A percentile compares a stretch with the other conserved stretches of the same genome.
phyloP scores from a whole-genome alignment of 1,139 yeast species.

The Citeromyces hawaiiensis region DNA sequence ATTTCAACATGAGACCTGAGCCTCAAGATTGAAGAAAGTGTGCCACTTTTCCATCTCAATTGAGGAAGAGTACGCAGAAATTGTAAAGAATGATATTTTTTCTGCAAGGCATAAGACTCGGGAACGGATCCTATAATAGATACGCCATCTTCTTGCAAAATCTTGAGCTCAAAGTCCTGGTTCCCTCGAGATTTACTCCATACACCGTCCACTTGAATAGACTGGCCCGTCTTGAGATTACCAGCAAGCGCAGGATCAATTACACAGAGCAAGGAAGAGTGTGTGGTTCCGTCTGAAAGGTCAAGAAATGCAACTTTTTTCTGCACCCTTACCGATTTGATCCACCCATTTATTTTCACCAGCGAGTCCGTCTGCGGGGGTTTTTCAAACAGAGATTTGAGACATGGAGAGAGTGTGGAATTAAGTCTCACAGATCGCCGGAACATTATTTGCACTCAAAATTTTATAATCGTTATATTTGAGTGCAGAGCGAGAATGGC shows the following conservation, averaged over 20 bases:
- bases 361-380: slow-evolving; percentile 13
- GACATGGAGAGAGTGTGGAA: background rate
- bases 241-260: slow-evolving; percentile 20
- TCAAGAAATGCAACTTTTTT: slow-evolving; percentile 76
- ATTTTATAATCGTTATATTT: too few species aligned
- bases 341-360: slow-evolving; percentile 48
- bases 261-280: slow-evolving; percentile 45
- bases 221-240: slow-evolving; percentile 26
- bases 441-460: background rate
- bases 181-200: slow-evolving; percentile 30
- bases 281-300: slow-evolving; percentile 61
- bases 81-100: slow-evolving; percentile 55
- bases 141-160: slow-evolving; percentile 19
- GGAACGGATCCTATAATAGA: slow-evolving; percentile 39
- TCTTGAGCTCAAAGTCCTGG: slow-evolving; percentile 33
- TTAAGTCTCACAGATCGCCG: background rate
- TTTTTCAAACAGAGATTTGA: background rate
- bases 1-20: slow-evolving; percentile 58
- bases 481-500: too few species aligned
- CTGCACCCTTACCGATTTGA: slow-evolving; percentile 55
- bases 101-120: slow-evolving; percentile 68
- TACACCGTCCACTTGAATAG: slow-evolving; percentile 27
- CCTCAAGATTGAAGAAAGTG: slow-evolving; percentile 53
- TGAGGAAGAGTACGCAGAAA: slow-evolving; percentile 58
- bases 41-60: slow-evolving; percentile 63